Percentiles rank a stretch among this genome's conserved stretches.
phyloP scores from a whole-genome alignment of 768 basidiomycete species.

The Tephrocybe sp. region DNA sequence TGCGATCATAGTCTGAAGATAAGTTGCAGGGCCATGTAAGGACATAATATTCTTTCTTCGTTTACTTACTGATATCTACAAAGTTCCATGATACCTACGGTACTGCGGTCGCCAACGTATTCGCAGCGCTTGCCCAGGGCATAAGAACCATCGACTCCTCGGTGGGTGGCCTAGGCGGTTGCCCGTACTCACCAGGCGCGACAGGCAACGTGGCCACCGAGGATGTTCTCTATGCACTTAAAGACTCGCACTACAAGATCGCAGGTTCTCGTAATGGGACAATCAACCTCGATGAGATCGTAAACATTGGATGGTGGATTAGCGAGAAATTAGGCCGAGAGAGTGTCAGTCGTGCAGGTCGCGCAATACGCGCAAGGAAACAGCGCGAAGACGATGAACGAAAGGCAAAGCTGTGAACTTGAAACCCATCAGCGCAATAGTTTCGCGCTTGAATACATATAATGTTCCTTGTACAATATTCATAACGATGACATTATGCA shows the following conservation, averaged over 20 bases:
- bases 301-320: conserved; percentile 84
- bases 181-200: conserved; percentile 95
- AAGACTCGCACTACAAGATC: conserved; percentile 58
- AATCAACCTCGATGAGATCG: conserved; percentile 65
- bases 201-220: conserved; percentile 96
- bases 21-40: conserved; percentile 54
- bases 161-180: conserved; percentile 90
- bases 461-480: no score
- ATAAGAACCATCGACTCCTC: conserved; percentile 81
- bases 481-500: no score
- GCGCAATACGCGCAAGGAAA: conserved; percentile 59
- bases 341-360: conserved; percentile 76
- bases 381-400: conserved; percentile 8
- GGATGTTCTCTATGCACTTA: conserved; percentile 84
- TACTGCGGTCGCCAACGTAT: conserved; percentile 75
- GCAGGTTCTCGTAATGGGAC: conserved; percentile 39
- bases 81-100: conserved; percentile 93
- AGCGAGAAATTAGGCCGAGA: conserved; percentile 61
- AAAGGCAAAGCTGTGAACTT: conserved; percentile 13
- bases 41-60: not conserved
- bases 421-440: no score
- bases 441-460: no score
- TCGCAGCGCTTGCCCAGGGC: conserved; percentile 70
- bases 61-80: not conserved
- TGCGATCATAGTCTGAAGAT: not conserved